Conservation (phyloP, 1,284 basidiomycete genomes). For the Somion occarium region DNA sequence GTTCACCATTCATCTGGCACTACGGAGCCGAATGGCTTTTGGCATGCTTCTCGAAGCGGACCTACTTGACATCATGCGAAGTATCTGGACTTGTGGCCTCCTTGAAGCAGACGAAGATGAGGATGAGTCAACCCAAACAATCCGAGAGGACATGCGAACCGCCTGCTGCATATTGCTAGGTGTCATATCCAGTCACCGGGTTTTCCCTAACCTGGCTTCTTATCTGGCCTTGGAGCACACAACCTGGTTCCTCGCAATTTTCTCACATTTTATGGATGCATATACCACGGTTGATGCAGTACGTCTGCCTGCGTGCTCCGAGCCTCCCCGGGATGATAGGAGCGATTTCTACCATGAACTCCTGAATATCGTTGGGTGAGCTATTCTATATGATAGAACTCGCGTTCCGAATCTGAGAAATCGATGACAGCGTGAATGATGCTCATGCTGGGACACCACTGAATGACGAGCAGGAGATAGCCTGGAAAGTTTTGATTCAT, state of each 20-base stretch:
- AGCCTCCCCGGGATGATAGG: neutral
- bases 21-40: neutral
- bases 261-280: neutral
- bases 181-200: neutral
- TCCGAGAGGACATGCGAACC: neutral
- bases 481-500: neutral
- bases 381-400: too few species aligned
- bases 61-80: neutral
- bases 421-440: too few species aligned
- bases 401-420: too few species aligned
- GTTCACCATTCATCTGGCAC: conserved; percentile 1
- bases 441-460: neutral
- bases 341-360: conserved; percentile 3
- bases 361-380: neutral
- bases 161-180: conserved; percentile 1
- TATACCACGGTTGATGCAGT: neutral
- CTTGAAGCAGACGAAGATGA: neutral
- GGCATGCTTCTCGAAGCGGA: neutral
- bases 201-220: neutral
- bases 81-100: neutral
- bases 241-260: conserved; percentile 1
- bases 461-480: neutral
- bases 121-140: neutral
- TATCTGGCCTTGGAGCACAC: neutral
- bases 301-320: neutral